These are phyloP conservation scores for Vigna mungo DNA, from an alignment of 306 rosid species.

Conservation along the genomic window DNA sequence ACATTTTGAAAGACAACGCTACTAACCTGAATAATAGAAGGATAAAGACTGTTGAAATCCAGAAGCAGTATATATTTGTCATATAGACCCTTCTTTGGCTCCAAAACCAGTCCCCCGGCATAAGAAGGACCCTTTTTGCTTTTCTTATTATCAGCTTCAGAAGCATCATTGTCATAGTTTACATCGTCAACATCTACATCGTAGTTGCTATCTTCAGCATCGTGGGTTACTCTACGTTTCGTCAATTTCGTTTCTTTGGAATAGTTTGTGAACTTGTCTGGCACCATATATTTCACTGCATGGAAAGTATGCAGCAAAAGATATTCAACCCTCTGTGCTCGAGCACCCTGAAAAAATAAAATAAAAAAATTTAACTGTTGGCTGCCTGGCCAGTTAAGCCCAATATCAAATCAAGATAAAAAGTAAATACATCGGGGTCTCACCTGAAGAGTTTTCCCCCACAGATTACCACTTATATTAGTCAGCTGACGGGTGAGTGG, in stretches of 20 bases:
- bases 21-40: slow-evolving; percentile 96
- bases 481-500: slow-evolving; percentile 98
- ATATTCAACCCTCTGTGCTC: slow-evolving; percentile 98
- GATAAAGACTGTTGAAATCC: slow-evolving; percentile 98
- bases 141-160: slow-evolving; percentile 64
- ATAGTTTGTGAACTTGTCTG: slow-evolving; percentile 74
- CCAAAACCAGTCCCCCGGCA: slow-evolving; percentile 97
- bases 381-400: slow-evolving; percentile 17
- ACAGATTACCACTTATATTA: slow-evolving; percentile 90
- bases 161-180: slow-evolving; percentile 60
- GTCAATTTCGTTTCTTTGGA: slow-evolving; percentile 66
- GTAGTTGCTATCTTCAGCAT: slow-evolving; percentile 54
- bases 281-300: slow-evolving; percentile 85
- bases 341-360: slow-evolving; percentile 78
- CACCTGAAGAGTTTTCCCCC: slow-evolving; percentile 98
- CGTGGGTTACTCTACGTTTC: slow-evolving; percentile 63
- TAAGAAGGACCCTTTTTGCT: slow-evolving; percentile 84
- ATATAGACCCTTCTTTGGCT: slow-evolving; percentile 95
- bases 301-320: slow-evolving; percentile 96
- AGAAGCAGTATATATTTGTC: slow-evolving; percentile 90
- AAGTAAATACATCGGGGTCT: slow-evolving; percentile 43
- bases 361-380: slow-evolving; percentile 24
- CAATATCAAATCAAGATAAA: slow-evolving; percentile 37
- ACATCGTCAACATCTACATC: slow-evolving; percentile 64
- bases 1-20: slow-evolving; percentile 16